phyloP scores from a whole-genome alignment of 192 early-diverging fungal species.

The Backusella sp. region DNA sequence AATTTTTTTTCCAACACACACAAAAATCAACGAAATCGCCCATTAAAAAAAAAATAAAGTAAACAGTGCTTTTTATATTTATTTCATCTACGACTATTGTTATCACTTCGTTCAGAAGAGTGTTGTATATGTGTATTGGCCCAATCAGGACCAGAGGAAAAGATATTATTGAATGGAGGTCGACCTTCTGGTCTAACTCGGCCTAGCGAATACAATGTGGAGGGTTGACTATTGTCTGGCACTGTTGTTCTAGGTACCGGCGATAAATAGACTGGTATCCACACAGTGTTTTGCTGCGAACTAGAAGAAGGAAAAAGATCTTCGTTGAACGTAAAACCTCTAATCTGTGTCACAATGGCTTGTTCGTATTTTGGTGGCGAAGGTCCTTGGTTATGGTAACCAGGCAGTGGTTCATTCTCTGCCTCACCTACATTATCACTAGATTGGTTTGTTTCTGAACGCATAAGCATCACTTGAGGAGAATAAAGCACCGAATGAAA shows the following conservation, averaged over 20 bases:
- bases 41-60: neutral
- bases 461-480: neutral
- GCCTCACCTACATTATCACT: neutral
- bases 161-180: neutral
- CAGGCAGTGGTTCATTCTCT: slow-evolving; percentile 11
- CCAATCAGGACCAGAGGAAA: neutral
- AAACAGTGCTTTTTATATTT: too few species aligned
- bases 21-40: neutral
- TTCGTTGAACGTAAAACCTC: slow-evolving; percentile 5
- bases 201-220: neutral
- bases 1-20: neutral
- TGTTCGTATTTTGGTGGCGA: slow-evolving; percentile 28
- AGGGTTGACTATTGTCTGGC: neutral
- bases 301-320: neutral
- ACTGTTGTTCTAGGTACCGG: neutral
- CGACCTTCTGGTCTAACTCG: neutral
- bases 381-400: slow-evolving; percentile 12
- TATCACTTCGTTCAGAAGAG: too few species aligned
- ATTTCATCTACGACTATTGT: too few species aligned
- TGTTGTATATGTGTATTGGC: neutral
- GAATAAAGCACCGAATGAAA: neutral
- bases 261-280: neutral
- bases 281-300: neutral
- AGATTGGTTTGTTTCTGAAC: neutral
- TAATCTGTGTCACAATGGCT: slow-evolving; percentile 20